Evolutionary conservation across 2,329 filamentous ascomycete genomes (phyloP), one percentile per base, ranked within the genome.

Genomic region (Arthrobotrys entomopaga): DNA sequence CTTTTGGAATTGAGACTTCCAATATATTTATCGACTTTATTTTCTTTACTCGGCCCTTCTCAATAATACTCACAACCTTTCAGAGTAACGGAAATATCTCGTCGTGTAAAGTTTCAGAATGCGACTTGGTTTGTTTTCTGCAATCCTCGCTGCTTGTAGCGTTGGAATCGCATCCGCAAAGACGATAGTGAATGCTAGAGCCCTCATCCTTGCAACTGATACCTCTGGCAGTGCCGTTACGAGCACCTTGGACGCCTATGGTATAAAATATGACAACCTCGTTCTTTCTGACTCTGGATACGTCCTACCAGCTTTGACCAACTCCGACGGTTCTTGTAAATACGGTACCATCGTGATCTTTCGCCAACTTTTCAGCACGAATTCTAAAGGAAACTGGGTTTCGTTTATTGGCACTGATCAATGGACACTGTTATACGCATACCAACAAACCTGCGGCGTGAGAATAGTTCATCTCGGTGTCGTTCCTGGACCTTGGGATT

Each of bases 391-490:
- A 13, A 81, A 80, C 38, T 88, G 82, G 81, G 81, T 82, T 61
- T 87, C 85, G 77, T 86, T 86, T 46, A 79, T 89, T 71, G 87
- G 85, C 8, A 78, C 82, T 4, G 83, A 82, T 48, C 87, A 89
- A 81, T 87, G 85, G 85, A 84, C 29, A 79, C 83, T 49, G 80
- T 89, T 46, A 2, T 88, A 86, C 76, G 82, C 83, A 57, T 89
- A 89, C 77, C 87, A 89, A 79, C 82, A 40, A 29, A 15, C 20
- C 13, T 74, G 64, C 38, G 85, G 86, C 19, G 85, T 87, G 11
- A 83, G 87, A 26, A 86, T 89, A 85, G 86, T 88, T 29, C 85
- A 87, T 54, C 81, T 87, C 19, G 86, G 88, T 77, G 85, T 85
- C 4, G 88, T 8, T 86, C 84, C 77, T 86, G 86, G 77, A 81